Conservation (phyloP, 768 basidiomycete genomes). For the Lactifluus volemus region DNA sequence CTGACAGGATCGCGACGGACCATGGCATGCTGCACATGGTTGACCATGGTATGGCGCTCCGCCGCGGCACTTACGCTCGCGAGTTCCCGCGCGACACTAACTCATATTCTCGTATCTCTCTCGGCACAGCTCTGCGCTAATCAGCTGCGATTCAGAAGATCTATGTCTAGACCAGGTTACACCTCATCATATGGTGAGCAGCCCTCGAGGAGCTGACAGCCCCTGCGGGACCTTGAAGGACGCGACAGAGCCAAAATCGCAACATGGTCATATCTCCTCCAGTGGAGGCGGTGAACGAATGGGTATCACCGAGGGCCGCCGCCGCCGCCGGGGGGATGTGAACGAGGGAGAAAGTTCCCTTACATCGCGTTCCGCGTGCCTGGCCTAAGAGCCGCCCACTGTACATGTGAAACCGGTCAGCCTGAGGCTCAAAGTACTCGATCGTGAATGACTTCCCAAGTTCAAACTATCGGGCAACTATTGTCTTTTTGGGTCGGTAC, state of each 20-base stretch:
- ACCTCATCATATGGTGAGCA: conserved; percentile 44
- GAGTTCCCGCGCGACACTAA: conserved; percentile 61
- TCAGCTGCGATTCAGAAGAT: conserved; percentile 71
- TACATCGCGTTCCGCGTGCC: too few relatives aligned
- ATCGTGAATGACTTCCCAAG: too few relatives aligned
- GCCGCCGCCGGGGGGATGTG: neutral
- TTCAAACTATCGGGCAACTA: too few relatives aligned
- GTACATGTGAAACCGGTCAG: too few relatives aligned
- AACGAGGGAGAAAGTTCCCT: too few relatives aligned
- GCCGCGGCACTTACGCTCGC: conserved; percentile 48
- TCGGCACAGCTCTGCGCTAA: conserved; percentile 70
- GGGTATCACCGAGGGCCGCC: neutral
- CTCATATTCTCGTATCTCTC: conserved; percentile 86
- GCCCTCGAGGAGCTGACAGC: neutral
- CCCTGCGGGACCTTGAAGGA: neutral
- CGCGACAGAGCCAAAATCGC: neutral
- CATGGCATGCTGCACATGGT: too few relatives aligned
- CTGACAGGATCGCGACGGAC: too few relatives aligned
- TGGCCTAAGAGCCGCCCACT: neutral
- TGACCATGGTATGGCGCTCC: conserved; percentile 63
- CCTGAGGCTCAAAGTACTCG: too few relatives aligned
- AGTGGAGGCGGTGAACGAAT: neutral
- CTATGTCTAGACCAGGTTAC: conserved; percentile 72
- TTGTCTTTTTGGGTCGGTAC: too few relatives aligned
- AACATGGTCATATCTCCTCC: neutral